phyloP scores from a whole-genome alignment of 257 asterid genomes.

The Plantago elongata region DNA sequence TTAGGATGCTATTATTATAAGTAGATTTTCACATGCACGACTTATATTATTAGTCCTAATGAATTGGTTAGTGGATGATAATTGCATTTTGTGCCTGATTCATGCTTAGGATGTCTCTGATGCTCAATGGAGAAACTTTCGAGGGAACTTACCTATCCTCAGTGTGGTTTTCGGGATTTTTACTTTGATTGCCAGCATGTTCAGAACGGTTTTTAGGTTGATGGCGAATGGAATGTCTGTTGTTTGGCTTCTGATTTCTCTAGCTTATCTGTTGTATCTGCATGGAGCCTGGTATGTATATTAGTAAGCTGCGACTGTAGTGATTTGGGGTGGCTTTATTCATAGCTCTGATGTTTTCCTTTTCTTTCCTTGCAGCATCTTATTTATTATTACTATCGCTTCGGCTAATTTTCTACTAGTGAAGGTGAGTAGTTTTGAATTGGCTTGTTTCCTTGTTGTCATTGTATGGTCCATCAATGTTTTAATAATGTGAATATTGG shows the following conservation, averaged over 20 bases:
- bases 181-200: slow-evolving; percentile 53
- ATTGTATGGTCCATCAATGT: neutral
- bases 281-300: slow-evolving; percentile 83
- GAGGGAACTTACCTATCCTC: slow-evolving; percentile 74
- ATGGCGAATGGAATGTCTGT: slow-evolving; percentile 82
- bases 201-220: slow-evolving; percentile 42
- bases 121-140: slow-evolving; percentile 92
- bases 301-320: slow-evolving; percentile 6
- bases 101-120: slow-evolving; percentile 73
- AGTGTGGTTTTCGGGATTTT: slow-evolving; percentile 62
- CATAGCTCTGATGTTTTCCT: slow-evolving; percentile 17
- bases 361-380: slow-evolving; percentile 47
- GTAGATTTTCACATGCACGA: neutral
- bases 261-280: slow-evolving; percentile 61
- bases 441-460: slow-evolving; percentile 9
- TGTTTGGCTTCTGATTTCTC: slow-evolving; percentile 65
- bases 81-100: slow-evolving; percentile 10
- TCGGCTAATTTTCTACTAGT: slow-evolving; percentile 77
- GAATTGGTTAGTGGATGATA: neutral
- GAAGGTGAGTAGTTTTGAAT: slow-evolving; percentile 51
- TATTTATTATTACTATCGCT: slow-evolving; percentile 61
- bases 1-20: too few species aligned
- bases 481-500: too few species aligned
- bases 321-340: slow-evolving; percentile 18
- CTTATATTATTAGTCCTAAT: neutral